These are phyloP conservation scores for Phlyctochytrium arcticum DNA, from an alignment of 192 early-diverging fungal genomes.

Conservation along the genomic window DNA sequence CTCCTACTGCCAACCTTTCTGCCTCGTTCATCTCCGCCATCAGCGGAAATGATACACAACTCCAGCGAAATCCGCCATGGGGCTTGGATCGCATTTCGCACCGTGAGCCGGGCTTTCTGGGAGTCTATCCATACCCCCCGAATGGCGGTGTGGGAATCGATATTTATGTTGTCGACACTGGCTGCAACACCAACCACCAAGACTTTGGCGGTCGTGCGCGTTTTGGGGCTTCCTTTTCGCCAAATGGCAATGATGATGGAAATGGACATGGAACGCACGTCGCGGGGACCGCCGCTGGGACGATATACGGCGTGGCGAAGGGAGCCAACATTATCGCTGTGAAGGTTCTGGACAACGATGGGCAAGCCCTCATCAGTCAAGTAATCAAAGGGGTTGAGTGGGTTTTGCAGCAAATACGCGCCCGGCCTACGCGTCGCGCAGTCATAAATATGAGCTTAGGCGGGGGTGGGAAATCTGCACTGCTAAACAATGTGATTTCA, in stretches of 20 bases:
- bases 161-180: conserved; percentile 69
- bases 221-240: conserved; percentile 39
- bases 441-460: conserved; percentile 66
- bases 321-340: conserved; percentile 53
- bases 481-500: conserved; percentile 48
- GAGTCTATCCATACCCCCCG: conserved; percentile 23
- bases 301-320: conserved; percentile 64
- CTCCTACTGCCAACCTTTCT: background rate
- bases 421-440: background rate
- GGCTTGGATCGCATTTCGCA: conserved; percentile 36
- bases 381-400: conserved; percentile 54
- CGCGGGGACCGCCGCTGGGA: conserved; percentile 41
- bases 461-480: conserved; percentile 61
- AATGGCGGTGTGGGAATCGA: conserved; percentile 43
- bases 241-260: conserved; percentile 30
- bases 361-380: conserved; percentile 43
- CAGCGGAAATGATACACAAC: background rate
- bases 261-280: conserved; percentile 46
- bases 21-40: conserved; percentile 1
- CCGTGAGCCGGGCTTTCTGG: conserved; percentile 16
- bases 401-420: conserved; percentile 6
- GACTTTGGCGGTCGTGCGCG: conserved; percentile 84
- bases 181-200: conserved; percentile 68
- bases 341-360: conserved; percentile 54
- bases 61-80: conserved; percentile 28